phyloP scores from a whole-genome alignment of 352 stramenopile genomes.

The Globisporangium sylvaticum region DNA sequence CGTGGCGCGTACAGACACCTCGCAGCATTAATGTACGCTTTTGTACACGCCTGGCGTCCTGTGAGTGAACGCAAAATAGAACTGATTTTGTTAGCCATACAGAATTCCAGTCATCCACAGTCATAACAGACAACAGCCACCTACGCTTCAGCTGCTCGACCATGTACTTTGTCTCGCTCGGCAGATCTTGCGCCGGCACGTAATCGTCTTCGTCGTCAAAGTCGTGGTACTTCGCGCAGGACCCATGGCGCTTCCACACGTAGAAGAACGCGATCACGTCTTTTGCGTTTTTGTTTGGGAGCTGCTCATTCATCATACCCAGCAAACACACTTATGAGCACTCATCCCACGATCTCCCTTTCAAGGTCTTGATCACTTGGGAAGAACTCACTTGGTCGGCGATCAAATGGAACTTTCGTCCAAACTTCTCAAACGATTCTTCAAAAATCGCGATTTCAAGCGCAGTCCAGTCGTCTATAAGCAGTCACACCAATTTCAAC shows the following conservation, averaged over 20 bases:
- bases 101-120: not conserved
- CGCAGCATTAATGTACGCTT: conserved; percentile 63
- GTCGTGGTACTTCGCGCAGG: conserved; percentile 34
- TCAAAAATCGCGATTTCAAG: conserved; percentile 78
- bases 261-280: conserved; percentile 83
- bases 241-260: conserved; percentile 82
- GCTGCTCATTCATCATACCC: conserved; percentile 22
- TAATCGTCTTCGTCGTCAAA: conserved; percentile 43
- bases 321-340: not conserved
- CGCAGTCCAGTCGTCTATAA: conserved; percentile 69
- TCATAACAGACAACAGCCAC: not conserved
- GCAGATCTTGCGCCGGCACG: conserved; percentile 49
- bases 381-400: conserved; percentile 44
- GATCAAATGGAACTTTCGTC: conserved; percentile 78
- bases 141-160: conserved; percentile 62
- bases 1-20: conserved; percentile 46
- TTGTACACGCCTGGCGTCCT: conserved; percentile 65
- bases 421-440: conserved; percentile 66
- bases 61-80: not conserved
- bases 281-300: conserved; percentile 55
- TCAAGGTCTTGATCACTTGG: conserved; percentile 32
- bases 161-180: conserved; percentile 50
- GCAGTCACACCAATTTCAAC: not conserved
- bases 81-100: not conserved
- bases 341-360: not conserved